phyloP scores from a whole-genome alignment of 2,329 filamentous ascomycete genomes.

The Trichoderma guizhouense region DNA sequence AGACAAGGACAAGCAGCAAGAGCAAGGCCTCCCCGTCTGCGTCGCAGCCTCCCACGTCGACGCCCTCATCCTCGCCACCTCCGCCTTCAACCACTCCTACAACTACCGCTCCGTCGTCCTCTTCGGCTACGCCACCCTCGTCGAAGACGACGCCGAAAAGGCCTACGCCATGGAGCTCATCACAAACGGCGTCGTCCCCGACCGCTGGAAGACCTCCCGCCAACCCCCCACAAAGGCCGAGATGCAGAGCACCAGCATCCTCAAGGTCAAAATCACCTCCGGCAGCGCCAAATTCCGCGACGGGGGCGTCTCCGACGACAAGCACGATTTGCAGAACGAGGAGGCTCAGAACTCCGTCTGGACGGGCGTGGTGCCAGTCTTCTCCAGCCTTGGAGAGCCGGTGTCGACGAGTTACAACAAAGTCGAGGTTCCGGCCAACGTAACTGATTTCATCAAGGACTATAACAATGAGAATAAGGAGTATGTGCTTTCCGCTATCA shows the following conservation, averaged over 20 bases:
- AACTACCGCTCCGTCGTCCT: constrained; percentile 81
- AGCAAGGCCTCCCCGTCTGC: constrained; percentile 62
- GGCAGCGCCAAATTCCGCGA: constrained; percentile 73
- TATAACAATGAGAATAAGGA: constrained; percentile 36
- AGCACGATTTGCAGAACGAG: constrained; percentile 44
- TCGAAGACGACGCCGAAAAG: constrained; percentile 67
- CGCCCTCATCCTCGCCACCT: constrained; percentile 74
- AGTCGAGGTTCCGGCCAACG: constrained; percentile 60
- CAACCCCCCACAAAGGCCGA: constrained; percentile 70
- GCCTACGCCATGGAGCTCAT: constrained; percentile 75
- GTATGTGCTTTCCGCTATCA: constrained; percentile 27
- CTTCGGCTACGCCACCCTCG: constrained; percentile 68
- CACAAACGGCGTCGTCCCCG: constrained; percentile 68
- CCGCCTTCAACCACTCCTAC: constrained; percentile 77
- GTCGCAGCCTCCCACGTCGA: constrained; percentile 73
- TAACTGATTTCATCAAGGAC: constrained; percentile 44
- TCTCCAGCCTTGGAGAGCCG: constrained; percentile 61
- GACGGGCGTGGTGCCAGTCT: constrained; percentile 61
- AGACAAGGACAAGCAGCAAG: background rate
- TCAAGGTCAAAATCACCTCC: constrained; percentile 64
- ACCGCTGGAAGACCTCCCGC: constrained; percentile 66
- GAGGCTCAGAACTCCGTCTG: constrained; percentile 44
- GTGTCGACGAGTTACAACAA: constrained; percentile 58
- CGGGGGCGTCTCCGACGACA: constrained; percentile 59
- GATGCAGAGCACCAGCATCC: constrained; percentile 69